Conservation (phyloP, 2,329 filamentous ascomycete species). For the Xylariaceae sp. region DNA sequence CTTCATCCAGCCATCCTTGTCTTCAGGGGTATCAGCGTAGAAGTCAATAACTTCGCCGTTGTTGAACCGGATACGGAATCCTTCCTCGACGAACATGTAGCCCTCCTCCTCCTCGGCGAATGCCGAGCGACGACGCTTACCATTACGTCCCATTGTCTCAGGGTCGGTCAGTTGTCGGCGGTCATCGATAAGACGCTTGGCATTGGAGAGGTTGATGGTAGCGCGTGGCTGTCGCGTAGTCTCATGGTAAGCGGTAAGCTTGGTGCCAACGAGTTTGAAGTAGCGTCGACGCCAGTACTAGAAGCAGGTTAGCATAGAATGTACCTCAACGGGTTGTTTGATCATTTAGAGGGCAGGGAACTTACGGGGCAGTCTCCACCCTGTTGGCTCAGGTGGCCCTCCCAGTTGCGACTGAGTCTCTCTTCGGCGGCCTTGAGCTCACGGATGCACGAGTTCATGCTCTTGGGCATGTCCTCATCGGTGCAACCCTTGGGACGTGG, state of each 20-base stretch:
- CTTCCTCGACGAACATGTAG: constrained; percentile 99
- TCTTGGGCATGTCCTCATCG: constrained; percentile 98
- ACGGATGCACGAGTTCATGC: constrained; percentile 92
- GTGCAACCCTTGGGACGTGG: constrained; percentile 80
- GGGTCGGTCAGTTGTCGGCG: constrained; percentile 76
- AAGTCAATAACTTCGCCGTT: constrained; percentile 99
- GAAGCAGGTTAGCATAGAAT: constrained; percentile 29
- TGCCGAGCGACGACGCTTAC: constrained; percentile 81
- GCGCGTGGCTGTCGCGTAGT: constrained; percentile 90
- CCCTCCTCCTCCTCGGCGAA: constrained; percentile 98
- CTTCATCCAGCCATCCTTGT: constrained; percentile 95
- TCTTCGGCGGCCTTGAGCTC: constrained; percentile 90
- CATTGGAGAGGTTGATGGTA: constrained; percentile 93
- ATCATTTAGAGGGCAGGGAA: constrained; percentile 24
- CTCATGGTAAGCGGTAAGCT: constrained; percentile 94
- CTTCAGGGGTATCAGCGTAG: constrained; percentile 80
- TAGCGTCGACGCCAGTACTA: constrained; percentile 97
- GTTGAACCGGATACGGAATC: constrained; percentile 96
- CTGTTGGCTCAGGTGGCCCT: constrained; percentile 90
- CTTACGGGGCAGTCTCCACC: constrained; percentile 95
- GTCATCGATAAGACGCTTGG: constrained; percentile 89
- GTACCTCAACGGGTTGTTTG: background rate
- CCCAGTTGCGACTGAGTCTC: constrained; percentile 69
- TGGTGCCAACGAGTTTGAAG: constrained; percentile 87
- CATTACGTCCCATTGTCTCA: constrained; percentile 69